These are phyloP conservation scores for Monosporascus cannonballus DNA, from an alignment of 2,329 filamentous ascomycete genomes.

Conservation along the genomic window DNA sequence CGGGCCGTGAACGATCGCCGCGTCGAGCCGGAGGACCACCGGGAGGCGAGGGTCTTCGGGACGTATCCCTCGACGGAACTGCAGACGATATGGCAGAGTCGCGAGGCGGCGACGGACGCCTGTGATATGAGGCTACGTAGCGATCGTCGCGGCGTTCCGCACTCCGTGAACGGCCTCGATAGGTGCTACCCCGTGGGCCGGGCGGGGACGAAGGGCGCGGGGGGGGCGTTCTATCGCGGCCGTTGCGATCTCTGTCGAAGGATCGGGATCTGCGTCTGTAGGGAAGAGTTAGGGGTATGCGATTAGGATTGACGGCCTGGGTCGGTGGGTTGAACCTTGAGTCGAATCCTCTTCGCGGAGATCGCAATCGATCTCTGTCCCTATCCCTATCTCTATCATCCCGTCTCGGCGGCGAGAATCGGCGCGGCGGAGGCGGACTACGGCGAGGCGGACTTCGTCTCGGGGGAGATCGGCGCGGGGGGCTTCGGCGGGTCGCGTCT, in stretches of 20 bases:
- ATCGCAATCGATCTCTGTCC: conserved; percentile 30
- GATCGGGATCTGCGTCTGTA: conserved; percentile 49
- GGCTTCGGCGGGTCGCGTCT: conserved; percentile 31
- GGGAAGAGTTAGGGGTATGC: conserved; percentile 19
- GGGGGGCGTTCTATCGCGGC: conserved; percentile 25
- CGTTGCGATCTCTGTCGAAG: conserved; percentile 37
- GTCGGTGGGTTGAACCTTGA: conserved; percentile 28
- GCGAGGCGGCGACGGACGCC: conserved; percentile 42
- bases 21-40: conserved; percentile 35
- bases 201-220: conserved; percentile 32
- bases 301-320: conserved; percentile 17
- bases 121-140: conserved; percentile 31
- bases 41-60: conserved; percentile 48
- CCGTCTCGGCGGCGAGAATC: conserved; percentile 29
- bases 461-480: conserved; percentile 27
- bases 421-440: conserved; percentile 27
- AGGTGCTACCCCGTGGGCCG: conserved; percentile 35
- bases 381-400: conserved; percentile 35
- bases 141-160: conserved; percentile 42
- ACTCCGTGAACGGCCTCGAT: conserved; percentile 48
- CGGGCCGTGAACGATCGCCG: conserved; percentile 41
- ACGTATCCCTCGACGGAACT: conserved; percentile 43
- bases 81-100: conserved; percentile 45
- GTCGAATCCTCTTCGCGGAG: conserved; percentile 33
- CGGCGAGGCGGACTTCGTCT: conserved; percentile 28